A percentile compares a stretch with the other conserved stretches of the same genome.
Evolutionary conservation across 2,329 filamentous ascomycete genomes (phyloP).

Genomic region (Paracoccidioides brasiliensis): DNA sequence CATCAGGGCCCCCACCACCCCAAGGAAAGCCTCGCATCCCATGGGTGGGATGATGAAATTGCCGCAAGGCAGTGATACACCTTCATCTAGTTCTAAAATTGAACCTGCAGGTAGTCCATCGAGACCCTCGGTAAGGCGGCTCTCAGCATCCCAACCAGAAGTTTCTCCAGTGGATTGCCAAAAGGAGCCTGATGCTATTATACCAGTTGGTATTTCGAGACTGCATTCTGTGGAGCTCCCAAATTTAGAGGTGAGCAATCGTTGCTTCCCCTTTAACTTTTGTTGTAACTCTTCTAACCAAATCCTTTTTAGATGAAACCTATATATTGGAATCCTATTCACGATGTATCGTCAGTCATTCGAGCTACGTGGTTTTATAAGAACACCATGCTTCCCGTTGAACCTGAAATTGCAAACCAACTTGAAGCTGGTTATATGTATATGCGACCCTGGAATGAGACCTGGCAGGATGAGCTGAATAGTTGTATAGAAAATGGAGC

Average conservation of each 20-base stretch:
- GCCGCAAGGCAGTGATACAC: not conserved
- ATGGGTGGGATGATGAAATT: not conserved
- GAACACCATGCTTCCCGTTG: constrained; percentile 84
- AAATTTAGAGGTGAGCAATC: constrained; percentile 37
- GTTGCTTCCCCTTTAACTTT: not conserved
- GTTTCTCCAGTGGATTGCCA: constrained; percentile 12
- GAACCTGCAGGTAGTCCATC: not conserved
- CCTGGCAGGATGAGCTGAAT: constrained; percentile 81
- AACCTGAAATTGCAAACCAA: constrained; percentile 75
- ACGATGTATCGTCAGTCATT: constrained; percentile 70
- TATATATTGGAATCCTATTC: constrained; percentile 93
- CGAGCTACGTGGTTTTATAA: constrained; percentile 96
- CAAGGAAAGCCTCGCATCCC: not conserved
- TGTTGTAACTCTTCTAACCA: constrained; percentile 8
- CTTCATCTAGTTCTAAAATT: not conserved
- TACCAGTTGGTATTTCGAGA: constrained; percentile 80
- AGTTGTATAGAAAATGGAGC: constrained; percentile 86
- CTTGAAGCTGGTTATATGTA: constrained; percentile 84
- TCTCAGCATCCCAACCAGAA: constrained; percentile 2
- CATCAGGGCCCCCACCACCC: constrained; percentile 25
- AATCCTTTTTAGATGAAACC: constrained; percentile 60
- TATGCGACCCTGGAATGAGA: constrained; percentile 75
- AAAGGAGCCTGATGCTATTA: constrained; percentile 37
- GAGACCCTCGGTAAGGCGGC: constrained; percentile 7
- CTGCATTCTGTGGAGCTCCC: constrained; percentile 81